Evolutionary conservation across 345 rosid species (phyloP).

Genomic region (Psidium friedrichsthalianum): DNA sequence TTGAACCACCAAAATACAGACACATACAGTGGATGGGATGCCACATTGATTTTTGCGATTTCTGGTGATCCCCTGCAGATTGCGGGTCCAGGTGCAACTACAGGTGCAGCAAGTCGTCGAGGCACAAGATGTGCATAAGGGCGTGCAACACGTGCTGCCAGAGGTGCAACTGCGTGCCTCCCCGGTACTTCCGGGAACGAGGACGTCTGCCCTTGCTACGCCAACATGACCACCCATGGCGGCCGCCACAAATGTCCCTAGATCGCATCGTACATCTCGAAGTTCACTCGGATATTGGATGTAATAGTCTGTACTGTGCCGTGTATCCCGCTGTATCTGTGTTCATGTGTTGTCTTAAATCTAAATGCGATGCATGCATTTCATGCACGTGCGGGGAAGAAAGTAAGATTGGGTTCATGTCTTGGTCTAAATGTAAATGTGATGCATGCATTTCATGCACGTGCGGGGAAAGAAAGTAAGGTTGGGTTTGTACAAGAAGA

Average conservation of each 20-base stretch:
- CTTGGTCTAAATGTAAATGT: background rate
- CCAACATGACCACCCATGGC: slow-evolving; percentile 36
- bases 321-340: background rate
- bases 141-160: slow-evolving; percentile 44
- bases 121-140: slow-evolving; percentile 38
- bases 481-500: background rate
- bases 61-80: slow-evolving; percentile 8
- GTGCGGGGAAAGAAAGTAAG: background rate
- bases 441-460: background rate
- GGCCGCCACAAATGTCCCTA: slow-evolving; percentile 35
- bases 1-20: background rate
- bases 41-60: background rate
- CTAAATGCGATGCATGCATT: background rate
- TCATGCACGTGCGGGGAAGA: background rate
- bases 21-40: background rate
- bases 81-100: slow-evolving; percentile 26
- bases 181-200: slow-evolving; percentile 34
- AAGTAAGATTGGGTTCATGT: background rate
- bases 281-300: background rate
- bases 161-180: slow-evolving; percentile 49
- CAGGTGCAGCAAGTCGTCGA: slow-evolving; percentile 37
- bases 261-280: background rate
- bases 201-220: slow-evolving; percentile 36
- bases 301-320: background rate
- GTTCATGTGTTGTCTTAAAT: background rate